Base-by-base conservation (phyloP, 2,329 filamentous ascomycete genomes). In the Ceratocystiopsis sp. region DNA sequence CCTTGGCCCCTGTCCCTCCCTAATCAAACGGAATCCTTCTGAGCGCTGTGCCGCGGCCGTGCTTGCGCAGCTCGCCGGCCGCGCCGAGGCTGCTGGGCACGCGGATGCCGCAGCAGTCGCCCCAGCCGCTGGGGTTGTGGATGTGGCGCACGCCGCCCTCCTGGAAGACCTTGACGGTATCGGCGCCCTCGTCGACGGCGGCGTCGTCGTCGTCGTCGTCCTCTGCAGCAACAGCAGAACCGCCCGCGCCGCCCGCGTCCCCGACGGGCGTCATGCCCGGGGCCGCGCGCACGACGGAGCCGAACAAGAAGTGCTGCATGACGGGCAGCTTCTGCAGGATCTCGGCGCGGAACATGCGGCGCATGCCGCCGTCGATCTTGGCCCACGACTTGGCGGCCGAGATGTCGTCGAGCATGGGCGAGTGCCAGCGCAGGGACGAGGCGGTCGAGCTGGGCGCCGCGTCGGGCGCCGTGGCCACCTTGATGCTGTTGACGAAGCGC, bases 281-380 rank as follows among this genome's bases (percentile, higher is more conserved):
- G 0, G 69, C 75, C 0, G 89, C 85, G 0, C 84, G 80, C 2
- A 98, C 69, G 41, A 98, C 61, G 10, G 78, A 80, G 1, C 91
- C 91, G 55, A 98, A 98, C 43, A 98, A 57, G 53, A 98, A 98
- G 59, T 98, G 93, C 62, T 98, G 91, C 86, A 96, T 96, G 37
- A 98, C 89, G 1, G 91, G 91, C 44, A 98, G 59, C 61, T 98
- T 98, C 32, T 82, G 78, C 42, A 98, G 61, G 1, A 98, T 89
- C 61, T 98, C 91, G 36, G 80, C 83, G 42, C 89, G 71, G 56
- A 96, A 96, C 93, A 98, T 98, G 51, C 85, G 83, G 47, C 84
- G 74, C 93, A 98, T 96, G 8, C 91, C 91, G 21, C 71, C 80
- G 59, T 96, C 87, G 41, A 98, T 82, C 67, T 98, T 98, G 50